A percentile compares a stretch with the other conserved stretches of the same genome.
Conservation (phyloP, 2,329 filamentous ascomycete species). For the Colletotrichum cuscutae region DNA sequence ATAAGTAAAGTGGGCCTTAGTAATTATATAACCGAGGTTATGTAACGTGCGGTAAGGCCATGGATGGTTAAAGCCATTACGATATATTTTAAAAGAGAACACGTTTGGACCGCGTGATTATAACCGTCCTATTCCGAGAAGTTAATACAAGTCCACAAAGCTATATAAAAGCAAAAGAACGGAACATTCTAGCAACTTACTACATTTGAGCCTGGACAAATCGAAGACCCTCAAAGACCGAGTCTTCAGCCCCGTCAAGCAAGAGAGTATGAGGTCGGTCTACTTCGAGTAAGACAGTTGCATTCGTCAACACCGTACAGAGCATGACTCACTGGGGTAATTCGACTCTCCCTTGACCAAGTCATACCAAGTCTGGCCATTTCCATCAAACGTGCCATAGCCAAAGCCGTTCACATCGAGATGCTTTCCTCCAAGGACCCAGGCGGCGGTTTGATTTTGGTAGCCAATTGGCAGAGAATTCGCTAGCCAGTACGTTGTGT, state of each 20-base stretch:
- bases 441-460: constrained; percentile 12
- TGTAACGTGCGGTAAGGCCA: too few relatives aligned
- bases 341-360: constrained; percentile 10
- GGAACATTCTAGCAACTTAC: constrained; percentile 33
- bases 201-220: constrained; percentile 70
- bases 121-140: too few relatives aligned
- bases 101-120: too few relatives aligned
- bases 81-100: too few relatives aligned
- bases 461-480: constrained; percentile 9
- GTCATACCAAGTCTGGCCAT: constrained; percentile 13
- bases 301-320: not conserved
- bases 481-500: constrained; percentile 7
- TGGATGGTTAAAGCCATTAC: too few relatives aligned
- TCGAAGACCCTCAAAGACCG: constrained; percentile 55
- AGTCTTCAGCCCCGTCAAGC: constrained; percentile 41
- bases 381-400: too few relatives aligned
- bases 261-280: not conserved
- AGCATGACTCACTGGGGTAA: not conserved
- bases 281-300: not conserved
- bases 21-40: too few relatives aligned
- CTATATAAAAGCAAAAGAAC: too few relatives aligned
- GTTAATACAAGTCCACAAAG: too few relatives aligned
- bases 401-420: too few relatives aligned
- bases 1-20: too few relatives aligned
- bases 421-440: not conserved